These are phyloP conservation scores for Geoglossum glabrum DNA, from an alignment of 495 filamentous ascomycete species.

Conservation along the genomic window DNA sequence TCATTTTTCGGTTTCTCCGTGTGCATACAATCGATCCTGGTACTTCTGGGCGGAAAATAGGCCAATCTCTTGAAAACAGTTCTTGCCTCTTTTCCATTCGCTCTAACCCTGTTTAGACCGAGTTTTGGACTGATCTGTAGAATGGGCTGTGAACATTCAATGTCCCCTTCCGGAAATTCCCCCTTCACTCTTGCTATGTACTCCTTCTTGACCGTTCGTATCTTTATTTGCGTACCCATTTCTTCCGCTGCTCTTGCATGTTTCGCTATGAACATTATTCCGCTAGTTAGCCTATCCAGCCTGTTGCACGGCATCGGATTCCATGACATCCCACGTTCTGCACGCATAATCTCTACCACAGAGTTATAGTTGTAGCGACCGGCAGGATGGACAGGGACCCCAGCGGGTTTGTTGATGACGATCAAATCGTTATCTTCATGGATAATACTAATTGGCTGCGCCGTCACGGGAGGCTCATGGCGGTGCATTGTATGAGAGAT, in stretches of 20 bases:
- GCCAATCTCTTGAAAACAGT: constrained; percentile 80
- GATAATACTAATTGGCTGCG: constrained; percentile 56
- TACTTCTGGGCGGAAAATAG: constrained; percentile 49
- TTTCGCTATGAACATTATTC: constrained; percentile 95
- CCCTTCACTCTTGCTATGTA: constrained; percentile 85
- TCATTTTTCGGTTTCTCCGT: constrained; percentile 5
- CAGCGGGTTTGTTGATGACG: constrained; percentile 91
- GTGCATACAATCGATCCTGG: neutral
- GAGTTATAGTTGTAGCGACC: constrained; percentile 92
- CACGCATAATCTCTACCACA: constrained; percentile 77
- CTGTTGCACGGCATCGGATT: constrained; percentile 75
- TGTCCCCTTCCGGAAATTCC: constrained; percentile 55
- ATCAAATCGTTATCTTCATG: constrained; percentile 83
- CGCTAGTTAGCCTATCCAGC: constrained; percentile 82
- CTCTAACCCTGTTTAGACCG: constrained; percentile 78
- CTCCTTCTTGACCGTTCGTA: constrained; percentile 71
- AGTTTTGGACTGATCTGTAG: constrained; percentile 88
- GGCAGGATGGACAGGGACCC: constrained; percentile 83
- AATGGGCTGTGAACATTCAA: constrained; percentile 83
- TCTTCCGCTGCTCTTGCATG: constrained; percentile 55
- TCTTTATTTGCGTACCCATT: constrained; percentile 48
- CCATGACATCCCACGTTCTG: constrained; percentile 48
- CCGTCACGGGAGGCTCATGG: constrained; percentile 82
- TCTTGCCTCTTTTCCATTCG: constrained; percentile 71
- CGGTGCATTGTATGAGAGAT: constrained; percentile 88